Evolutionary conservation across 805 yeast genomes (phyloP), one percentile per base, ranked within the genome.

Genomic region (Martiniozyma abietophila): DNA sequence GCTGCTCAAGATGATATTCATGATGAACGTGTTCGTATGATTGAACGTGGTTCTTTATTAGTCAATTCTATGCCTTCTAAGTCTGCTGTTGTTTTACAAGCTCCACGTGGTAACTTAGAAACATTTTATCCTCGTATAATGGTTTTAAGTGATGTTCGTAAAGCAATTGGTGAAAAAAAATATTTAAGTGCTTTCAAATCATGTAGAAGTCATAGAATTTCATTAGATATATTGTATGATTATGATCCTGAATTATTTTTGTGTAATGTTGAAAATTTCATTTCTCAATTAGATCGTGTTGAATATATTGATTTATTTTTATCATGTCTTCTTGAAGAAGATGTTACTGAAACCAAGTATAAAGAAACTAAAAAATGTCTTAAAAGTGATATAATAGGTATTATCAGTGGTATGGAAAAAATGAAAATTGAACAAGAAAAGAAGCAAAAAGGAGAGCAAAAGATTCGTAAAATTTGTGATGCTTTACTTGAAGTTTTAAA

Each of bases 21-120:
- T 21, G 96, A 85, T 55, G 98, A 89, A 60, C 74, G 96, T 58
- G 69, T 80, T 11, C 74, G 99, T 48, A 74, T 79, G 39, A 78
- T 92, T 35, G 99, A 92, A 58, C 69, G 96, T 44, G 97, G 98
- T 1, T 85, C 96, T 0, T 47, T 81, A n/a, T 58, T 92, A 31
- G 84, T 89, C 0, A 65, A 86, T 25, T 74, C 74, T 2, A 79
- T 86, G 49, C 96, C 96, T 1, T 74, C 89, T 0, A 80, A 74
- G 36, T 76, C 86, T 37, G 70, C 88, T 1, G 86, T 94, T 14
- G 76, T 84, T 4, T 64, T 92, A 34, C 96, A 92, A 56, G 96
- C 96, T 4, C 94, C 94, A 39, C 72, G 99, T 54, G 99, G 99
- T 41, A 92, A 92, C 50, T 62, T 92, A 45, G 99, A 92, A 56